Evolutionary conservation across 2,329 filamentous ascomycete species (phyloP), one percentile per base, ranked within the genome.

Genomic region (Zasmidium angulare): DNA sequence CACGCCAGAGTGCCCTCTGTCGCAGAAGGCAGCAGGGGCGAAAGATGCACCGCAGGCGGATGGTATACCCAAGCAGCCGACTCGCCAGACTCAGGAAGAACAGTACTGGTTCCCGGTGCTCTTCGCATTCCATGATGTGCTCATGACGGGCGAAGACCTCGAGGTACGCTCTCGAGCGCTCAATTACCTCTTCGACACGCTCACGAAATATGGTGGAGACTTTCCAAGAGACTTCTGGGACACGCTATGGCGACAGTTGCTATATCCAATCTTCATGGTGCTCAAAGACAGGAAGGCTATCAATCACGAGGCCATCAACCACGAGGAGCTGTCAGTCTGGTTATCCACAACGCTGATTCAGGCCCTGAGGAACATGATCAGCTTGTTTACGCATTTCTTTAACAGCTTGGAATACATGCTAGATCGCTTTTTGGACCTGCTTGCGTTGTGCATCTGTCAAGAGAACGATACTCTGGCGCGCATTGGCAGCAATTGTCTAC

Each of bases 261-360:
- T 99, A 1, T 98, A 96, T 68, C 96, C 95, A 0, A 99, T 99
- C 67, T 99, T 99, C 78, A 93, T 98, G 84, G 96, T 99, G 1
- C 78, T 99, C 47, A 92, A 96, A 66, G 97, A 95, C 19, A 65
- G 69, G 4, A 91, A 95, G 64, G 96, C 93, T 0, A 95, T 99
- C 74, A 96, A 98, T 89, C 89, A 89, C 23, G 97, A 97, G 71
- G 93, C 93, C 14, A 84, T 93, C 36, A 98, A 93, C 70, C 93
- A 97, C 69, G 96, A 99, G 75, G 95, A 99, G 72, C 82, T 98
- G 20, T 98, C 95, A 0, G 95, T 99, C 1, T 99, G 95, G 95
- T 82, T 99, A 22, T 98, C 95, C 0, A 99, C 95, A 0, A 99
- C 95, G 9, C 97, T 99, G 91, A 99, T 99, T 46, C 95, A 99